phyloP scores from a whole-genome alignment of 768 basidiomycete genomes.

The Leccinum boreale region DNA sequence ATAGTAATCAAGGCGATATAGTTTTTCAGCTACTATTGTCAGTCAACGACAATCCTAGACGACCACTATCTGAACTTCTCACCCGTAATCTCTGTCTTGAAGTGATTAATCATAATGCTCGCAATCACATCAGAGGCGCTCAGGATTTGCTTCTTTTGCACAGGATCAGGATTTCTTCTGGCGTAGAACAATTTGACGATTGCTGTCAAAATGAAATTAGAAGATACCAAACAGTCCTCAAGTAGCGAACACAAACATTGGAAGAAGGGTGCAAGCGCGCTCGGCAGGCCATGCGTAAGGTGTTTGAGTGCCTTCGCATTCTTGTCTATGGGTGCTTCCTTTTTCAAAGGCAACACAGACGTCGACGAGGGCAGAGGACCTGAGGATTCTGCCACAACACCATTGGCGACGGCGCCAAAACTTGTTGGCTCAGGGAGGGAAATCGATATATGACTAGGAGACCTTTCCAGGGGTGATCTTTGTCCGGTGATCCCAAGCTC shows the following conservation, averaged over 20 bases:
- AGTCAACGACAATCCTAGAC: constrained; percentile 9
- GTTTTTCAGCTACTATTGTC: constrained; percentile 35
- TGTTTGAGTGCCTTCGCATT: constrained; percentile 80
- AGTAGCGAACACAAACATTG: constrained; percentile 55
- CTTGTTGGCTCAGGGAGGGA: constrained; percentile 39
- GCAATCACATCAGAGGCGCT: constrained; percentile 71
- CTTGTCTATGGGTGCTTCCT: constrained; percentile 48
- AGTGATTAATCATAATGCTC: constrained; percentile 66
- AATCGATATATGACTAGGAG: constrained; percentile 41
- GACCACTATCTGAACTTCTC: constrained; percentile 25
- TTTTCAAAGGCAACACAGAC: constrained; percentile 33
- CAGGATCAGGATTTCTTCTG: constrained; percentile 68
- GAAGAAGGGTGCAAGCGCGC: constrained; percentile 76
- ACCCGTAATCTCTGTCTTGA: constrained; percentile 55
- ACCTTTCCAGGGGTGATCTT: constrained; percentile 47
- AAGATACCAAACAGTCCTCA: not conserved
- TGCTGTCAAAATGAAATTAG: constrained; percentile 42
- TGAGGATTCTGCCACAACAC: constrained; percentile 24
- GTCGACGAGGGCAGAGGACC: constrained; percentile 19
- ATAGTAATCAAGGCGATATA: constrained; percentile 46
- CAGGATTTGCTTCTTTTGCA: constrained; percentile 75
- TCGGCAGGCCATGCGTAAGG: constrained; percentile 73
- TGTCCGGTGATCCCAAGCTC: constrained; percentile 42
- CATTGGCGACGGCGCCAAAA: constrained; percentile 32
- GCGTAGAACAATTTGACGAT: constrained; percentile 85